Conservation (phyloP, 495 filamentous ascomycete species). For the Penicillium simplicissimum region DNA sequence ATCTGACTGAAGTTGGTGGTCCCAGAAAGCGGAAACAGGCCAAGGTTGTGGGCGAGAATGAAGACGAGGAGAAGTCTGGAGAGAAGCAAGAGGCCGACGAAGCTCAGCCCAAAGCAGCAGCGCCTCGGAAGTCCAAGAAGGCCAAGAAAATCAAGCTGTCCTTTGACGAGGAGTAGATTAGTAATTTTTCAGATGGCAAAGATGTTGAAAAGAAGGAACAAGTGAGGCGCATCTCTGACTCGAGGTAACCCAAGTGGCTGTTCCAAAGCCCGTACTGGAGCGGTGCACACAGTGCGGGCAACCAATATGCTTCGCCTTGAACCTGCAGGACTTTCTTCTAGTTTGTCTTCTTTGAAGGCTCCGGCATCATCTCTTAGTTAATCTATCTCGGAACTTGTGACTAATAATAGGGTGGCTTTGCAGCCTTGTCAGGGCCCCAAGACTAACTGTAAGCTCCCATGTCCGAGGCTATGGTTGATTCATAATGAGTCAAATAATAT, state of each 20-base stretch:
- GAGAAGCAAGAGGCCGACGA: conserved; percentile 26
- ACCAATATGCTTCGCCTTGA: no score
- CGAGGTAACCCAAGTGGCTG: background rate
- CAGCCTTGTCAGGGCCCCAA: no score
- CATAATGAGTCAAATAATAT: conserved; percentile 28
- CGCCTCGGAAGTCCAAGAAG: conserved; percentile 42
- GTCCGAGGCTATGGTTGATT: conserved; percentile 12
- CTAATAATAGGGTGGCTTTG: no score
- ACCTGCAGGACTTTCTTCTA: no score
- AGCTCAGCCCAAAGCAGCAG: conserved; percentile 24
- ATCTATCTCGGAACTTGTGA: no score
- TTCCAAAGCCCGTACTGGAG: no score
- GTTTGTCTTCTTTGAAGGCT: no score
- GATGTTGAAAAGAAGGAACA: background rate
- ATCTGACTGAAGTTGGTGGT: conserved; percentile 44
- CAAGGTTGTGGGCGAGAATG: conserved; percentile 43
- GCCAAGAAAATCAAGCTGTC: conserved; percentile 51
- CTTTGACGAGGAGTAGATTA: conserved; percentile 39
- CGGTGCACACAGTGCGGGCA: no score
- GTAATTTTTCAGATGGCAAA: background rate
- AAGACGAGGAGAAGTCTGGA: conserved; percentile 20
- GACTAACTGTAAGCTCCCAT: no score
- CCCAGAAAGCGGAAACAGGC: conserved; percentile 48
- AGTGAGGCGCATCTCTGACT: background rate
- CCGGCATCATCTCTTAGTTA: no score